Evolutionary conservation across 768 basidiomycete species (phyloP), one percentile per base, ranked within the genome.

Genomic region (Scleroderma citrinum): DNA sequence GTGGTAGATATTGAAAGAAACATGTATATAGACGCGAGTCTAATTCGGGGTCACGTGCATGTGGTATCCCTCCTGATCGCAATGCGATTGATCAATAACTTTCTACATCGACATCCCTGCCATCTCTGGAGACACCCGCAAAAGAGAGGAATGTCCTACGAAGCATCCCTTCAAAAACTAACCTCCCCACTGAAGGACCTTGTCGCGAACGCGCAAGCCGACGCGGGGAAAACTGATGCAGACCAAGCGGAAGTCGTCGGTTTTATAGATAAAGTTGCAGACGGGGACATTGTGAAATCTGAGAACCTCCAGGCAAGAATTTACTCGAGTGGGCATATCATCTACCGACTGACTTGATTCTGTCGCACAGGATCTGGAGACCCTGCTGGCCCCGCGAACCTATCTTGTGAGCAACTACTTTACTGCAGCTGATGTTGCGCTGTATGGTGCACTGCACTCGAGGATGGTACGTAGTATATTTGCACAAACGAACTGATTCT

Each of bases 361-460:
- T 19, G 43, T 29, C 34, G 42, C 36, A 8, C 54, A 96, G 92
- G 77, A 77, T 29, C 73, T 97, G 53, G 81, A 95, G 61, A 67
- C 76, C 1, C 69, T 82, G 39, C 75, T 98, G 44, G 70, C 78
- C 13, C 81, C 88, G 20, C 78, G 83, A 59, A 96, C 93, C 20
- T 97, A 91, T 68, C 67, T 93, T 59, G 87, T 92, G 58, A 80
- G 79, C 63, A 88, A 90, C 68, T 79, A 86, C 57, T 73, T 92
- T 48, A 91, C 92, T 17, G 87, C 83, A 3, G 95, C 94, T 39
- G 96, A 99, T 66, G 80, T 92, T 48, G 89, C 88, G 10, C 69
- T 97, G 43, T 98, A 94, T 65, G 92, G 86, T 21, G 80, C 84
- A n/a, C 76, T 98, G 26, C 87, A 94, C 65, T 83, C 92, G 7